These are phyloP conservation scores for Jimgerdemannia lactiflua DNA, from an alignment of 192 early-diverging fungal genomes.

Conservation along the genomic window DNA sequence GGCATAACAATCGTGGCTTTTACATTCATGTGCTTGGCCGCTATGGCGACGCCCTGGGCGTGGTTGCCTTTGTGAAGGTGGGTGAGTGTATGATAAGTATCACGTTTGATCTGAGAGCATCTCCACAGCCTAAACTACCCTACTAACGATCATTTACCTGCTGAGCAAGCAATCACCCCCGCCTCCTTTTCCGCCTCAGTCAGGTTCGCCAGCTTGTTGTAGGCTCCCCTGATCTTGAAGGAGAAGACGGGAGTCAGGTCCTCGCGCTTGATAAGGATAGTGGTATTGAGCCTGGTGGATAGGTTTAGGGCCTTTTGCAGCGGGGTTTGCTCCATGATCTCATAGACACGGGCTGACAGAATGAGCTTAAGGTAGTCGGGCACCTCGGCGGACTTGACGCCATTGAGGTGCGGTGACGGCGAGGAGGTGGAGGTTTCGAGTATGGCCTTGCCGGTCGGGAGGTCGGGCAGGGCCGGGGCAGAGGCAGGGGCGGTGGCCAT, in stretches of 20 bases:
- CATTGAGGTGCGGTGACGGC: conserved; percentile 9
- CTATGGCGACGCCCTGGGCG: conserved; percentile 94
- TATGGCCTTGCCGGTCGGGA: conserved; percentile 16
- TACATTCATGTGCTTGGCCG: conserved; percentile 90
- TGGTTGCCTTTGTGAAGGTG: conserved; percentile 68
- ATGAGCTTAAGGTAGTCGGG: conserved; percentile 94
- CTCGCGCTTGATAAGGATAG: conserved; percentile 89
- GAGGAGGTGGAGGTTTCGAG: conserved; percentile 12
- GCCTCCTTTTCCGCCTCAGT: conserved; percentile 68
- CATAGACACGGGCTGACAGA: conserved; percentile 92
- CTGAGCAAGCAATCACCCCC: conserved; percentile 95
- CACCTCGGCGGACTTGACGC: not conserved
- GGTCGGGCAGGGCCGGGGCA: not conserved
- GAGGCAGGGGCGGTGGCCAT: too few species aligned
- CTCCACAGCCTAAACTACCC: too few species aligned
- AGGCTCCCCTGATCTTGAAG: conserved; percentile 98
- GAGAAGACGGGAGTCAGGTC: conserved; percentile 97
- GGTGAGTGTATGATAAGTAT: not conserved
- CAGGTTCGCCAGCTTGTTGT: conserved; percentile 89
- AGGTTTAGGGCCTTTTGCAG: conserved; percentile 83
- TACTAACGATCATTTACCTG: conserved; percentile 42
- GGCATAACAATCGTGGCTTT: conserved; percentile 99
- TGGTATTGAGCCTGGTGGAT: conserved; percentile 63
- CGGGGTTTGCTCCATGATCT: conserved; percentile 90
- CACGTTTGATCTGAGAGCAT: too few species aligned